Evolutionary conservation across 2,329 filamentous ascomycete species (phyloP), one percentile per base, ranked within the genome.

Genomic region (Hymenoscyphus occultus): DNA sequence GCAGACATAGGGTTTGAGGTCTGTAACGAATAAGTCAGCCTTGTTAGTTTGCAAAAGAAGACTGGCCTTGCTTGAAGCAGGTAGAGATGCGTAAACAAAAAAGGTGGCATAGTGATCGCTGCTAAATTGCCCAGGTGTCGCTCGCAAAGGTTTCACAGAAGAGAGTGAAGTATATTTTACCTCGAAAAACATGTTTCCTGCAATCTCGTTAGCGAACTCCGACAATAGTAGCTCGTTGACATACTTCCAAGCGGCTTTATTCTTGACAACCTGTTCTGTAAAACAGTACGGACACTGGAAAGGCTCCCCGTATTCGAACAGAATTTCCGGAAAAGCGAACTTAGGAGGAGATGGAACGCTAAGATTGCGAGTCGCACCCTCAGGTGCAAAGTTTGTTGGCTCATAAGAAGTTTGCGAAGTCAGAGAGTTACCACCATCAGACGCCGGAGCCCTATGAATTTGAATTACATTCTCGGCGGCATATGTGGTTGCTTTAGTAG

Each of bases 1-100:
- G 67, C 76, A 78, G 0, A 77, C 70, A 59, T 77, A 78, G 14
- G 76, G 71, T 66, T 71, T 74, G 2, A 78, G 67, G 59, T 78
- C 76, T 51, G 22, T 22, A 28, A 3, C 13, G 2, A 22, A 51
- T 22, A 10, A 35, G 19, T 51, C 19, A 51, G 48, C 5, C 3
- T 13, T 51, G 32, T 5, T 35, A 35, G 32, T 35, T 35, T 35
- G 22, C 22, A 28, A 28, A 28, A 28, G 22, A 28, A 28, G 22
- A 28, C 22, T 28, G 22, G 22, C 22, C 22, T 28, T 28, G 22
- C 22, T 28, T 28, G 22, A 28, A 28, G 22, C 22, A 28, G 22
- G 22, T 28, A 28, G 22, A 28, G 22, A 28, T 28, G 22, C 22
- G 22, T 28, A 28, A 28, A 28, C 22, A 28, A 28, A 28, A 28